phyloP scores from a whole-genome alignment of 2,329 filamentous ascomycete species.

The Cercospora canescens region DNA sequence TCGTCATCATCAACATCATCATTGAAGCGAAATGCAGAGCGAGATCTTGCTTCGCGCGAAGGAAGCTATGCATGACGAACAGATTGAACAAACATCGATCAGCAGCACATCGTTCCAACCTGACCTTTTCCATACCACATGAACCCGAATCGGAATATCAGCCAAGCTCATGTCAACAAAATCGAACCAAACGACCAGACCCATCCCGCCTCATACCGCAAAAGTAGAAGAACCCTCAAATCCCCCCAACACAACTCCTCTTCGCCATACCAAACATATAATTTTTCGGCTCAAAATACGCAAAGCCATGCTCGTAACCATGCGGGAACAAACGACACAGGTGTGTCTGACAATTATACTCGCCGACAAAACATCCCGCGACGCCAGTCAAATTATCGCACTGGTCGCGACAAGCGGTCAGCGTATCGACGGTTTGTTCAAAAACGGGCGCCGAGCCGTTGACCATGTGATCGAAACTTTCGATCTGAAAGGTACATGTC shows the following conservation, averaged over 20 bases:
- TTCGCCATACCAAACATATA: neutral
- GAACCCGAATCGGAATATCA: too few species aligned
- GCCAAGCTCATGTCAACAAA: too few species aligned
- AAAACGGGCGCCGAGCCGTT: neutral
- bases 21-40: neutral
- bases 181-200: too few species aligned
- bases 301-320: neutral
- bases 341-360: neutral
- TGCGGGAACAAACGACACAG: neutral
- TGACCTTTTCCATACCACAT: too few species aligned
- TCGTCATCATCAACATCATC: neutral
- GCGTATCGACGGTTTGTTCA: neutral
- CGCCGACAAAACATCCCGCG: neutral
- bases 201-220: too few species aligned
- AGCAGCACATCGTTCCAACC: neutral
- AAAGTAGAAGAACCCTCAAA: too few species aligned
- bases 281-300: neutral
- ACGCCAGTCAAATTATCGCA: neutral
- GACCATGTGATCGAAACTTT: neutral
- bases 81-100: neutral
- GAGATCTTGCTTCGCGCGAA: neutral
- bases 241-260: too few species aligned
- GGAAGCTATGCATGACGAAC: too few species aligned
- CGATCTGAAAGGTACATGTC: neutral
- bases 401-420: neutral